Evolutionary conservation across 2,329 filamentous ascomycete species (phyloP).

Genomic region (Monilinia fructigena): DNA sequence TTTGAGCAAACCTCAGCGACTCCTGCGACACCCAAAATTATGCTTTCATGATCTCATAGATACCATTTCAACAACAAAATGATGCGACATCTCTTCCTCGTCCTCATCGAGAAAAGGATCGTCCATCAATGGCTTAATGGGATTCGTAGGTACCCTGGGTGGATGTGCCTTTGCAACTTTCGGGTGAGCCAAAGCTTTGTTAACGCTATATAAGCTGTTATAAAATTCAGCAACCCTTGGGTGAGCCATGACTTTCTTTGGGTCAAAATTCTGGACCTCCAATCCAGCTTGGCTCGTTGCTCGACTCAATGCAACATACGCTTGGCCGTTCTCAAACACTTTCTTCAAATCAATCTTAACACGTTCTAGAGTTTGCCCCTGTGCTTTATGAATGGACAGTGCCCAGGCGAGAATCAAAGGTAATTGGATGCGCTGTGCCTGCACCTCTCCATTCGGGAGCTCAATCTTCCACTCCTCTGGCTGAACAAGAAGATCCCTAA

Average conservation of each 20-base stretch:
- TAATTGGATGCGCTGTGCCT: constrained; percentile 78
- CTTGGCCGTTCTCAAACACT: constrained; percentile 96
- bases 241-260: constrained; percentile 90
- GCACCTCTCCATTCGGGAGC: constrained; percentile 89
- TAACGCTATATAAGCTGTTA: constrained; percentile 72
- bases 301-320: constrained; percentile 92
- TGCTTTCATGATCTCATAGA: constrained; percentile 2
- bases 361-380: constrained; percentile 83
- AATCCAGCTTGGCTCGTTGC: constrained; percentile 84
- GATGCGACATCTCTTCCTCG: background rate
- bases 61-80: background rate
- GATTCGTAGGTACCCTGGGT: constrained; percentile 10
- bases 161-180: constrained; percentile 32
- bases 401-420: constrained; percentile 96
- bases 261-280: constrained; percentile 85
- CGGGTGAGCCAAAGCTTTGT: constrained; percentile 46
- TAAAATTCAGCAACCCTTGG: constrained; percentile 85
- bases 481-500: constrained; percentile 74
- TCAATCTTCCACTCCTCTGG: constrained; percentile 96
- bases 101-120: constrained; percentile 5
- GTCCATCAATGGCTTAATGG: constrained; percentile 4
- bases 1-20: constrained; percentile 3
- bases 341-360: constrained; percentile 91
- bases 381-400: constrained; percentile 95
- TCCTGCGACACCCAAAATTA: constrained; percentile 2